Conservation (phyloP, 192 early-diverging fungal genomes). For the Geranomyces variabilis region DNA sequence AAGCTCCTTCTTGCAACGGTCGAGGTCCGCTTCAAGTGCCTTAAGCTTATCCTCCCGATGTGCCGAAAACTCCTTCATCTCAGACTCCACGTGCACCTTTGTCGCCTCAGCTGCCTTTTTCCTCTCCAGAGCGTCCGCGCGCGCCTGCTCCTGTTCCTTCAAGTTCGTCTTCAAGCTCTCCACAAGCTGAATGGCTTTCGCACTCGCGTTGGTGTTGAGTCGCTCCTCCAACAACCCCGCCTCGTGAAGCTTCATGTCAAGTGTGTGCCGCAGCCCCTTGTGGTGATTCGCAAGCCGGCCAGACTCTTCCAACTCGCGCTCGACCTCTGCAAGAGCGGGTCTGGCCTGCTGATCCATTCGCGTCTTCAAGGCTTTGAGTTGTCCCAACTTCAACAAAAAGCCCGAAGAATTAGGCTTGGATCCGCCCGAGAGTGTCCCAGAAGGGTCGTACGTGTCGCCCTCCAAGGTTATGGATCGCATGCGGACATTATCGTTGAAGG, state of each 20-base stretch:
- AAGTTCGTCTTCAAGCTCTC: slow-evolving; percentile 60
- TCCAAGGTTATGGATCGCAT: slow-evolving; percentile 93
- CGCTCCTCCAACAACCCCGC: slow-evolving; percentile 73
- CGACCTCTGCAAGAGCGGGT: slow-evolving; percentile 53
- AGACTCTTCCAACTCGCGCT: slow-evolving; percentile 54
- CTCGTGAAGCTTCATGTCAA: slow-evolving; percentile 76
- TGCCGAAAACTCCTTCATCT: slow-evolving; percentile 87
- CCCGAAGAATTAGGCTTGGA: slow-evolving; percentile 74
- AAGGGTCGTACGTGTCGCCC: slow-evolving; percentile 96
- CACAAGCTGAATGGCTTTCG: slow-evolving; percentile 63
- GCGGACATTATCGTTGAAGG: slow-evolving; percentile 84
- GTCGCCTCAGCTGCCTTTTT: slow-evolving; percentile 53
- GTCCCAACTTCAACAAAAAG: slow-evolving; percentile 74
- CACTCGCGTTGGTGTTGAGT: slow-evolving; percentile 73
- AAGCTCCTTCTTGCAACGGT: slow-evolving; percentile 66
- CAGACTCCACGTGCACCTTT: slow-evolving; percentile 64
- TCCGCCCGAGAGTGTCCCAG: slow-evolving; percentile 91
- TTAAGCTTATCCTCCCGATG: slow-evolving; percentile 90
- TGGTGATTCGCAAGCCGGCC: slow-evolving; percentile 60
- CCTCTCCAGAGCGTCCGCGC: slow-evolving; percentile 48
- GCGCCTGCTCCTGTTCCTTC: slow-evolving; percentile 49
- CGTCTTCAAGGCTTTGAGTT: slow-evolving; percentile 63
- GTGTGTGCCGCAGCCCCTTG: slow-evolving; percentile 60
- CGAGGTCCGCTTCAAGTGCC: slow-evolving; percentile 72
- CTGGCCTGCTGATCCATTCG: slow-evolving; percentile 41